phyloP scores from a whole-genome alignment of 2,329 filamentous ascomycete genomes.

The Colletotrichum cordylinicola region DNA sequence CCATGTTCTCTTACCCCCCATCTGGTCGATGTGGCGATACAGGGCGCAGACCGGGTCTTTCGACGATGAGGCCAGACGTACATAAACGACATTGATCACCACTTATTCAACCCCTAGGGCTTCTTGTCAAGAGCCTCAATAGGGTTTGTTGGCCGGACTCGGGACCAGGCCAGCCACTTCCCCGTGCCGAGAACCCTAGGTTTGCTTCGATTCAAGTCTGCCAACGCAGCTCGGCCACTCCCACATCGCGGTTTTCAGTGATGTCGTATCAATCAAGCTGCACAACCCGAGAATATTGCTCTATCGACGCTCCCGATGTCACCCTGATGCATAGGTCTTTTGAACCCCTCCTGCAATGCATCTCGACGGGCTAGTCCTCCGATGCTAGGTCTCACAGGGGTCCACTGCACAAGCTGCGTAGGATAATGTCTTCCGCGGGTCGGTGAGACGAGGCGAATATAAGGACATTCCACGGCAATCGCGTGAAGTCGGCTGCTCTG shows the following conservation, averaged over 20 bases:
- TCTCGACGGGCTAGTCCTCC: neutral
- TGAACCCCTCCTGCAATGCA: neutral
- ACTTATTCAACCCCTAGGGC: neutral
- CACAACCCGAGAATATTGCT: neutral
- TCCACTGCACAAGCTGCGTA: neutral
- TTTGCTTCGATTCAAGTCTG: neutral
- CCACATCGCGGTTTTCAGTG: neutral
- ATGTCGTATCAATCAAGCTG: neutral
- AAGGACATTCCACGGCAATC: neutral
- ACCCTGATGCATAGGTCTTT: neutral
- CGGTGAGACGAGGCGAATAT: neutral
- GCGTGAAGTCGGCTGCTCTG: neutral
- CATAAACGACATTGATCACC: neutral
- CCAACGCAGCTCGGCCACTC: neutral
- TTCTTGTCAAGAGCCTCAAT: neutral
- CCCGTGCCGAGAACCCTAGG: fast-evolving
- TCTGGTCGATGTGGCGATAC: neutral
- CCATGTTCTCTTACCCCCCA: neutral
- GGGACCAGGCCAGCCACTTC: neutral
- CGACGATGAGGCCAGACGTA: neutral
- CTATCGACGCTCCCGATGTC: neutral
- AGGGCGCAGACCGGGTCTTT: neutral
- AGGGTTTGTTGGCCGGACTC: neutral
- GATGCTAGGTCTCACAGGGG: neutral
- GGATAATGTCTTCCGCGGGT: neutral